Evolutionary conservation across 2,329 filamentous ascomycete genomes (phyloP), one percentile per base, ranked within the genome.

Genomic region (Xylaria sp.): DNA sequence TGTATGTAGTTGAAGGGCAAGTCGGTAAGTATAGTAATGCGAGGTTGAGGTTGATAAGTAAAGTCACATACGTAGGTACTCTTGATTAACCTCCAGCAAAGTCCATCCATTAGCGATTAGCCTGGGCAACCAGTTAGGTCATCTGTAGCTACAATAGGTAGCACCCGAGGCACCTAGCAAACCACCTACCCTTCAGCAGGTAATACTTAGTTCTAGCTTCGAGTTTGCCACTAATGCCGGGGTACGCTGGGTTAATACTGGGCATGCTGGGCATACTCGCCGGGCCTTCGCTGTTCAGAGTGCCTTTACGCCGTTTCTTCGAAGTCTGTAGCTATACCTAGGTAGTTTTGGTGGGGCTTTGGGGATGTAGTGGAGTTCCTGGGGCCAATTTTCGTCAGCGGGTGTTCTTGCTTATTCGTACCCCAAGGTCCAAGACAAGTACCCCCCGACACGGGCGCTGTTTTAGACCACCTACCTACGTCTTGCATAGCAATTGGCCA

Each of bases 401-500:
- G 20, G 50, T 57, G 52, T 13, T 56, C 9, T 4, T 32, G 13
- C n/a, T 39, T 4, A 12, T 39, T 23, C n/a, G 62, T 64, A 59
- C 46, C 56, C 28, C 34, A 7, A 63, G 48, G 65, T 67, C 43
- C 4, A 30, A 2, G n/a, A n/a, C n/a, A 53, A 56, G 46, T 67
- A 64, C 41, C n/a, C 1, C n/a, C n/a, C 7, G 1, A 4, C 20
- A 3, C 28, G 7, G 7, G 43, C 23, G 65, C 60, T 12, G 56
- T 60, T 56, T 60, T 56, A 45, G 10, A 36, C 15, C 41, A 23
- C 10, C 32, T 23, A 32, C 39, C 25, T 41, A 9, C 34, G 23
- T 23, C 34, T 15, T 48, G 23, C n/a, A 46, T 18, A 52, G 43
- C 52, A 32, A 68, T 68, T 68, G 61, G 48, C 66, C 62, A 68